These are phyloP conservation scores for Suillus variegatus DNA, from an alignment of 768 basidiomycete genomes.

Conservation along the genomic window DNA sequence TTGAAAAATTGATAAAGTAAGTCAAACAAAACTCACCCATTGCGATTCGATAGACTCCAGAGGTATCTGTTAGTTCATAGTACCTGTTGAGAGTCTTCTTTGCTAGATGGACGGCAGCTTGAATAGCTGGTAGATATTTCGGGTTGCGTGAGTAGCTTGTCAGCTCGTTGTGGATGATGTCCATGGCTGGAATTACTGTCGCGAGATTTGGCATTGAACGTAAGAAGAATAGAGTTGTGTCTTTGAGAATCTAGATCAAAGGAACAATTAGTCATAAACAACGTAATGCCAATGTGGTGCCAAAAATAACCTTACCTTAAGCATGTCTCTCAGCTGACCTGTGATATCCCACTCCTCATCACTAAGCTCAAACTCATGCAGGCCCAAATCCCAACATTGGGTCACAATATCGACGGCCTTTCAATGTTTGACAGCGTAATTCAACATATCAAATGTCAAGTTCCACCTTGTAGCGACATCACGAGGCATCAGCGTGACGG, in stretches of 20 bases:
- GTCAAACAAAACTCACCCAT: conserved; percentile 22
- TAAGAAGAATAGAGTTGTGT: conserved; percentile 29
- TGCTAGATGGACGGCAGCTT: conserved; percentile 14
- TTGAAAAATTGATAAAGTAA: not conserved
- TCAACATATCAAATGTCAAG: conserved; percentile 23
- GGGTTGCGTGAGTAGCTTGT: not conserved
- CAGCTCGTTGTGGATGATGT: conserved; percentile 28
- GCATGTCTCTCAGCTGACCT: conserved; percentile 16
- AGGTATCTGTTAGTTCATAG: conserved; percentile 25
- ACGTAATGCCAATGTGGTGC: not conserved
- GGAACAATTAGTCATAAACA: too few species aligned
- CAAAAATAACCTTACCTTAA: conserved; percentile 20
- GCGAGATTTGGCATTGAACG: conserved; percentile 19
- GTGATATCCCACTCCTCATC: conserved; percentile 19
- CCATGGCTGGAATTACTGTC: conserved; percentile 21
- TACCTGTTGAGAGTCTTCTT: conserved; percentile 12
- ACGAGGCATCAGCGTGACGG: conserved; percentile 12
- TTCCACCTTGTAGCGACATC: conserved; percentile 31
- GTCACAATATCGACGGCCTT: conserved; percentile 25
- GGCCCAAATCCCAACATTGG: conserved; percentile 12
- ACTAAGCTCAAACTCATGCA: conserved; percentile 13
- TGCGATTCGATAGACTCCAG: conserved; percentile 27
- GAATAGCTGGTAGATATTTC: conserved; percentile 18
- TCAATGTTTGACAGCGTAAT: conserved; percentile 21
- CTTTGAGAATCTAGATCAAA: conserved; percentile 20